phyloP scores from a whole-genome alignment of 352 stramenopile genomes.

The Pythium periplocum region DNA sequence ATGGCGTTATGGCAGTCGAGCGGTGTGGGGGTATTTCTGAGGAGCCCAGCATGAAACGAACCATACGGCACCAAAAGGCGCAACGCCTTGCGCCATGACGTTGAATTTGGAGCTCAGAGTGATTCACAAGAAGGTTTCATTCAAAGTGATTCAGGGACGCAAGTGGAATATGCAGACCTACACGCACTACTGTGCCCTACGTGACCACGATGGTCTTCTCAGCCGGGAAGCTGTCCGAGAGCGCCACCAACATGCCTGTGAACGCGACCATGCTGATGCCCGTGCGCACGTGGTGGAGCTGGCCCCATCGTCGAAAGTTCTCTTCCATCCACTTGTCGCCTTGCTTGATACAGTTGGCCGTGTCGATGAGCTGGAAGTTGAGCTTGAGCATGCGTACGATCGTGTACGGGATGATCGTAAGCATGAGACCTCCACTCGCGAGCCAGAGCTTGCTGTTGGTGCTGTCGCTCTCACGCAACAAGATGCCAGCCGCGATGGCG shows the following conservation, averaged over 20 bases:
- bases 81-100: too few relatives aligned
- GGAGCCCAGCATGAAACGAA: too few relatives aligned
- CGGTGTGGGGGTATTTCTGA: too few relatives aligned
- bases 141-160: too few relatives aligned
- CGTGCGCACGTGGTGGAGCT: slow-evolving; percentile 50
- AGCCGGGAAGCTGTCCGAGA: slow-evolving; percentile 23
- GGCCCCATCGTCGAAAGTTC: slow-evolving; percentile 49
- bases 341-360: slow-evolving; percentile 26
- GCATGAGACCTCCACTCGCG: slow-evolving; percentile 44
- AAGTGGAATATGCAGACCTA: too few relatives aligned
- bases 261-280: slow-evolving; percentile 48
- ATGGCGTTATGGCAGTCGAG: too few relatives aligned
- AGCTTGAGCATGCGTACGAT: slow-evolving; percentile 58
- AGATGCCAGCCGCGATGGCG: slow-evolving; percentile 13
- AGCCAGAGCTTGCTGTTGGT: slow-evolving; percentile 32
- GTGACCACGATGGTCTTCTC: too few relatives aligned
- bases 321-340: slow-evolving; percentile 43
- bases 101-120: too few relatives aligned
- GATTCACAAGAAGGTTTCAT: too few relatives aligned
- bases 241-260: slow-evolving; percentile 51
- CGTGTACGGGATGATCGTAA: slow-evolving; percentile 61
- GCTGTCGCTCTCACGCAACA: too few relatives aligned
- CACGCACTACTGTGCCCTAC: too few relatives aligned
- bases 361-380: slow-evolving; percentile 57
- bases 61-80: too few relatives aligned